phyloP scores from a whole-genome alignment of 257 asterid genomes.

The Primulina eburnea region DNA sequence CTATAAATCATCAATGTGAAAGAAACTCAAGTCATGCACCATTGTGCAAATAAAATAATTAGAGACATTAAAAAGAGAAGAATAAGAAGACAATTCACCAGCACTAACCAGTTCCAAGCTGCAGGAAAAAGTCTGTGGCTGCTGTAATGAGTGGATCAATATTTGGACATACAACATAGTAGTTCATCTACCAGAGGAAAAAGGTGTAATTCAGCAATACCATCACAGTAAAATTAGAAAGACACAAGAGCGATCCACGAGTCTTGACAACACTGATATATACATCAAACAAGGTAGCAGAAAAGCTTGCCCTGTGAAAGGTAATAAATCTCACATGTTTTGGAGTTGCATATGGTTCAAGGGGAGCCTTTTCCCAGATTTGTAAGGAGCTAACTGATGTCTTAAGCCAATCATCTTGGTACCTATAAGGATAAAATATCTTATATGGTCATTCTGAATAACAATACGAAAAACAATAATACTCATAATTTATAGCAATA shows the following conservation, averaged over 20 bases:
- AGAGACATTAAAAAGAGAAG: conserved; percentile 16
- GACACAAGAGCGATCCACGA: conserved; percentile 21
- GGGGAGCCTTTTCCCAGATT: conserved; percentile 98
- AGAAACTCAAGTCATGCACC: background rate
- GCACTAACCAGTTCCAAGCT: conserved; percentile 94
- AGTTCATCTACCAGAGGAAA: conserved; percentile 64
- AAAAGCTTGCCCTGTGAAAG: conserved; percentile 9
- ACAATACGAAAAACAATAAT: conserved; percentile 14
- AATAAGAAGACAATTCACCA: conserved; percentile 1
- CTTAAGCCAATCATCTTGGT: conserved; percentile 99
- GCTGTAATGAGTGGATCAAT: conserved; percentile 89
- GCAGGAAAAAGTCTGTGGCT: conserved; percentile 93
- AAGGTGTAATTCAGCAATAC: conserved; percentile 18
- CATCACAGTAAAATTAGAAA: conserved; percentile 12
- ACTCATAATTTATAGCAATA: background rate
- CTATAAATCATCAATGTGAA: background rate
- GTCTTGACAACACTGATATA: conserved; percentile 18
- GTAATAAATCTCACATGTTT: conserved; percentile 62
- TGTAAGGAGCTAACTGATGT: conserved; percentile 80
- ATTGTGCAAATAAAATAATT: conserved; percentile 12
- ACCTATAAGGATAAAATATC: conserved; percentile 47
- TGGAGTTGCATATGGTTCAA: conserved; percentile 93
- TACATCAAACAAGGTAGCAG: conserved; percentile 10
- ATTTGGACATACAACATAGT: conserved; percentile 95
- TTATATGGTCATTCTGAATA: conserved; percentile 20